phyloP scores from a whole-genome alignment of 1,284 basidiomycete species.

The Boletus calvinii region DNA sequence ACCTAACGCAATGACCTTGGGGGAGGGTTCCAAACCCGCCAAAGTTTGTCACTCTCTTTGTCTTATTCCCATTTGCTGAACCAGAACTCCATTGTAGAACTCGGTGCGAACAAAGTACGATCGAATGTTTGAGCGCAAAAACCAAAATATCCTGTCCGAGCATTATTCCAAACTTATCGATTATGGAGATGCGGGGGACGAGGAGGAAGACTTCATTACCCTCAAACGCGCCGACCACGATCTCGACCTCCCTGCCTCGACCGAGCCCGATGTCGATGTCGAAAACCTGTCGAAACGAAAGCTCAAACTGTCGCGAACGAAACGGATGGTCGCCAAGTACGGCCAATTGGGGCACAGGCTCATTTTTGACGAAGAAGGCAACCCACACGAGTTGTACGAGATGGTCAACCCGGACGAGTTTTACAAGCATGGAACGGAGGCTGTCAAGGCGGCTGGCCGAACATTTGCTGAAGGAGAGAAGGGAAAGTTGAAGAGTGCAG shows the following conservation, averaged over 20 bases:
- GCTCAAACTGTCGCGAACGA: slow-evolving; percentile 71
- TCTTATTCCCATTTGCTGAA: not conserved
- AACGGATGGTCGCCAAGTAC: slow-evolving; percentile 70
- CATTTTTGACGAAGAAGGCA: slow-evolving; percentile 85
- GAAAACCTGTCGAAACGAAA: slow-evolving; percentile 53
- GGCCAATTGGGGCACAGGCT: slow-evolving; percentile 68
- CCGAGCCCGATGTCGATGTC: slow-evolving; percentile 40
- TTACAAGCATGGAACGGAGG: slow-evolving; percentile 55
- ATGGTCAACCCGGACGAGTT: slow-evolving; percentile 72
- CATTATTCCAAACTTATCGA: slow-evolving; percentile 92
- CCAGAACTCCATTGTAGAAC: slow-evolving; percentile 22
- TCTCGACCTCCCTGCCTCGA: slow-evolving; percentile 57
- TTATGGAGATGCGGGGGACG: slow-evolving; percentile 51
- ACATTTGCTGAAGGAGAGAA: slow-evolving; percentile 74
- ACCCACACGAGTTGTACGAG: slow-evolving; percentile 79
- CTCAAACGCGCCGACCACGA: slow-evolving; percentile 90
- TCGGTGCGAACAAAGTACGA: slow-evolving; percentile 92
- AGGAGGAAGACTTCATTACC: slow-evolving; percentile 88
- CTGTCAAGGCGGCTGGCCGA: slow-evolving; percentile 65
- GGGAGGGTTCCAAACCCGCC: slow-evolving; percentile 18
- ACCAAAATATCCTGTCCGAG: slow-evolving; percentile 89
- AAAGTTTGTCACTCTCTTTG: slow-evolving; percentile 32
- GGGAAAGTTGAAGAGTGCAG: slow-evolving; percentile 66
- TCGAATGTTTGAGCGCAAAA: slow-evolving; percentile 96
- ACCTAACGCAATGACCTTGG: not conserved